Evolutionary conservation across 139 green algal genomes (phyloP).

Genomic region (Prasinococcaceae sp.): DNA sequence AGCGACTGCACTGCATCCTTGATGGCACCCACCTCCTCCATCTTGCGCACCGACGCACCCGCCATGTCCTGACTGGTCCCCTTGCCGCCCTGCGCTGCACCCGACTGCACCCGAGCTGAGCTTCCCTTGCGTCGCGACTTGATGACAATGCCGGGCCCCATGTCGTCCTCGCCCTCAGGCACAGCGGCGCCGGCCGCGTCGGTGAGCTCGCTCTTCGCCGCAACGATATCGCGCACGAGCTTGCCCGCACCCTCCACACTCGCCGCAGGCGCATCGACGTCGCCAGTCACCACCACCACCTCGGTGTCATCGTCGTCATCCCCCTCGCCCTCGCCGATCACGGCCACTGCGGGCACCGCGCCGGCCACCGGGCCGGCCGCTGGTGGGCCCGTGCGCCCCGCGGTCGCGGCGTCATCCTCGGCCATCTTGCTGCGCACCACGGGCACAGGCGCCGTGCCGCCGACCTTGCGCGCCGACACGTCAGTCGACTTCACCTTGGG

Average conservation of each 20-base stretch:
- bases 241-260: constrained; percentile 26
- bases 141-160: neutral
- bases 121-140: neutral
- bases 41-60: too few relatives aligned
- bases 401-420: too few relatives aligned
- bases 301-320: constrained; percentile 29
- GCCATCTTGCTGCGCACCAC: too few relatives aligned
- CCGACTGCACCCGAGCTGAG: neutral
- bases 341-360: too few relatives aligned
- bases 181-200: neutral
- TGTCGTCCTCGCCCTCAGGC: neutral
- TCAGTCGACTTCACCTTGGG: constrained; percentile 11
- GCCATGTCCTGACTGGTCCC: neutral
- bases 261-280: constrained; percentile 2
- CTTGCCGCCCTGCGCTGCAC: neutral
- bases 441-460: too few relatives aligned
- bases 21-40: constrained; percentile 10
- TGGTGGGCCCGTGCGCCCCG: too few relatives aligned
- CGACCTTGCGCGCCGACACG: too few relatives aligned
- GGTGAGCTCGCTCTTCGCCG: constrained; percentile 38
- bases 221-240: constrained; percentile 49
- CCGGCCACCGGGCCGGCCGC: too few relatives aligned
- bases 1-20: constrained; percentile 44
- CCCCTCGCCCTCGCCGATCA: constrained; percentile 21
- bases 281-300: constrained; percentile 25